These are phyloP conservation scores for Suillus brevipes DNA, from an alignment of 768 basidiomycete species.

Conservation along the genomic window DNA sequence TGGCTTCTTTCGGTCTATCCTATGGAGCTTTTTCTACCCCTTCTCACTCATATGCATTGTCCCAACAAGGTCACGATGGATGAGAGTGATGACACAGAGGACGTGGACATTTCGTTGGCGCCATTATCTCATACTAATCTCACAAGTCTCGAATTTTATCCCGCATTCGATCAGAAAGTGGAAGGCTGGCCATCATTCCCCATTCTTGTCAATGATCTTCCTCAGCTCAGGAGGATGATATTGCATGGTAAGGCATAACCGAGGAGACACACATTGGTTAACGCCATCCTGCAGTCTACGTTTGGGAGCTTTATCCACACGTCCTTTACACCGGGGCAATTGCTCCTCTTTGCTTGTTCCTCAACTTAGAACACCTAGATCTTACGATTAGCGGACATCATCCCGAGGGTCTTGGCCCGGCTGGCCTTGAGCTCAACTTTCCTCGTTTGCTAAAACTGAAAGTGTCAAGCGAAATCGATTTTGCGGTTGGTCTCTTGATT, in stretches of 20 bases:
- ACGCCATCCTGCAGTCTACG: not conserved
- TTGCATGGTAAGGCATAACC: not conserved
- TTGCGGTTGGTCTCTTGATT: not conserved
- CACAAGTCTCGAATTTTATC: not conserved
- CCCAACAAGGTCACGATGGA: not conserved
- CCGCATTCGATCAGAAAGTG: not conserved
- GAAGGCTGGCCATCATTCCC: not conserved
- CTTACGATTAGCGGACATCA: not conserved
- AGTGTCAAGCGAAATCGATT: not conserved
- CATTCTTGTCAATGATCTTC: not conserved
- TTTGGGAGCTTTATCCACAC: not conserved
- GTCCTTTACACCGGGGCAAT: not conserved
- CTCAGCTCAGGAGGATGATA: not conserved
- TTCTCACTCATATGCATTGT: not conserved
- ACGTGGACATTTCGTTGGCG: not conserved
- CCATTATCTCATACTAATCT: not conserved
- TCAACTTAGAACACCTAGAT: not conserved
- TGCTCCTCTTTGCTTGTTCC: not conserved
- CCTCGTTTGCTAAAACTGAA: not conserved
- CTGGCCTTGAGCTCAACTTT: not conserved
- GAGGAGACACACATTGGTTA: not conserved
- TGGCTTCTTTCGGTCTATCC: not conserved
- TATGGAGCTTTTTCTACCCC: not conserved
- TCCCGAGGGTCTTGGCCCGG: not conserved
- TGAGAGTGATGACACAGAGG: not conserved